Percentiles rank a stretch among this genome's conserved stretches.
Conservation (phyloP, 352 stramenopile species). For the Halophytophthora polymorphica region DNA sequence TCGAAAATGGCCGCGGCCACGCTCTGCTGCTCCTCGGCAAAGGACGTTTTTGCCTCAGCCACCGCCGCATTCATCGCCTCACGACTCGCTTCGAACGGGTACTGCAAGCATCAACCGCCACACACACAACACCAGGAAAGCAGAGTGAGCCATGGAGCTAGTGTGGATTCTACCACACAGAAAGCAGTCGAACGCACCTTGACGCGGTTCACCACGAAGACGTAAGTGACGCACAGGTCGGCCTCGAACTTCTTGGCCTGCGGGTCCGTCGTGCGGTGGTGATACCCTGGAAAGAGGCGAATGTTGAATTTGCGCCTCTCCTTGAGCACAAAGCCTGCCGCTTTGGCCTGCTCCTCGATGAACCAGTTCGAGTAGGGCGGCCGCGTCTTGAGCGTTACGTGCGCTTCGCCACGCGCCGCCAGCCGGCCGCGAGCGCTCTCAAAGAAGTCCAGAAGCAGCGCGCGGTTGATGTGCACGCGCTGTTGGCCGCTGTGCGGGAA, state of each 20-base stretch:
- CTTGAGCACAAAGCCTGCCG: constrained; percentile 73
- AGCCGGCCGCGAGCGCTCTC: constrained; percentile 70
- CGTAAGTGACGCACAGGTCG: constrained; percentile 79
- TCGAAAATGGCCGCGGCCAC: constrained; percentile 27
- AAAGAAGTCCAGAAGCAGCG: constrained; percentile 81
- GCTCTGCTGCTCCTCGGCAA: constrained; percentile 21
- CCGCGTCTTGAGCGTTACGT: constrained; percentile 84
- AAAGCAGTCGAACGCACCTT: constrained; percentile 37
- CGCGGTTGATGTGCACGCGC: constrained; percentile 85
- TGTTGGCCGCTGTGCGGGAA: constrained; percentile 88
- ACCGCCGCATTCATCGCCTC: constrained; percentile 14
- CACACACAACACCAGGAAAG: constrained; percentile 3
- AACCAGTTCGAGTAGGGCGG: constrained; percentile 88
- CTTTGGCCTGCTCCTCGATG: constrained; percentile 80
- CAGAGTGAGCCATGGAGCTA: neutral
- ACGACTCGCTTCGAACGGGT: constrained; percentile 30
- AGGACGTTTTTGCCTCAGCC: constrained; percentile 9
- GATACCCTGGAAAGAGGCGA: constrained; percentile 73
- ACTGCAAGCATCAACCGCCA: constrained; percentile 11
- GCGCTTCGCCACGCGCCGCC: constrained; percentile 53
- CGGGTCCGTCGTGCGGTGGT: constrained; percentile 86
- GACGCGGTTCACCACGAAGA: constrained; percentile 80
- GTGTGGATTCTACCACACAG: neutral
- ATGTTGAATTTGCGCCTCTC: constrained; percentile 72
- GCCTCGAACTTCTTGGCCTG: constrained; percentile 83